Base-by-base conservation (phyloP, 2,329 filamentous ascomycete species). In the Penicillium rolfsii region DNA sequence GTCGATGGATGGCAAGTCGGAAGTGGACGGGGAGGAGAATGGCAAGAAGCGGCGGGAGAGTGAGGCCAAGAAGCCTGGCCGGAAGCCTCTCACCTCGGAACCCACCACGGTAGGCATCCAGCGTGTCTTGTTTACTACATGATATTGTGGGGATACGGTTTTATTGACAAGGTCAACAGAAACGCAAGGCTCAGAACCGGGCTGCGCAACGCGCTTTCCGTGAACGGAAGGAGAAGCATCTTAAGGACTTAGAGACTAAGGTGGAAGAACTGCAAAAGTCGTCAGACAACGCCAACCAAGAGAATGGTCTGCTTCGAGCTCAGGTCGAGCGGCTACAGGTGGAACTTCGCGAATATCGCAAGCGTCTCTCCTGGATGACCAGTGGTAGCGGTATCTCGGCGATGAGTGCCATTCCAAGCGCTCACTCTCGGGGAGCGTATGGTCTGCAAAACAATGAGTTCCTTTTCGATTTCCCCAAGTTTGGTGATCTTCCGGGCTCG, bases 381-480 rank as follows among this genome's bases (percentile, higher is more conserved):
- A 81, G 79, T 59, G 76, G 76, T 52, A 78, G 67, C 52, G 73
- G 71, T 11, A 60, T 82, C 19, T 83, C 83, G n/a, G 81, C 83
- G 12, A 77, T 83, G 41, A 74, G 76, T 55, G 75, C 79, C 26
- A 79, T 81, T 62, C 82, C 81, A 14, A 77, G 77, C 35, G 75
- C 75, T 71, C 76, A 80, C 59, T 77, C 71, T 24, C 78, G 76
- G 50, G 77, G 71, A 81, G 84, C 70, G 80, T 83, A 70, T 75
- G 89, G 87, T 67, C 80, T 89, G 57, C 87, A 83, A 70, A 89
- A 90, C 64, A 89, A 90, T 74, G 93, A 90, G 74, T 98, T 98
- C 73, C 89, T 94, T 67, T 98, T 99, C 69, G 94, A 98, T 68
- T 98, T 98, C 66, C 94, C 95, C 66, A 93, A 91, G 73, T 98